These are phyloP conservation scores for Cardamine chenopodiifolia DNA, from an alignment of 345 rosid species.

Conservation along the genomic window DNA sequence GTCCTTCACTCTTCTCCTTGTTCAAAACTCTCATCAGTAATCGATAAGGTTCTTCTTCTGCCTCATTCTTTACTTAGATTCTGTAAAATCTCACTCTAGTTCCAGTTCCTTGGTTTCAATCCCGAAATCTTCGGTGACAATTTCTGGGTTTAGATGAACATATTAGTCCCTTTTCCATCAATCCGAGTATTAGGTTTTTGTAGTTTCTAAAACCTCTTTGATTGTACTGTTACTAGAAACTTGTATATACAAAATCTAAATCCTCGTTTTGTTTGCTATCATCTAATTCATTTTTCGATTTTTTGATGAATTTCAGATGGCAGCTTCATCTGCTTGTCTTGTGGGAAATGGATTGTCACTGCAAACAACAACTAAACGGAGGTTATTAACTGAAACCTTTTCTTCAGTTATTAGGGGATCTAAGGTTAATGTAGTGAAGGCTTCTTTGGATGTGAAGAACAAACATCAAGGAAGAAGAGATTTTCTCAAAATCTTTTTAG, in stretches of 20 bases:
- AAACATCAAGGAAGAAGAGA: constrained; percentile 68
- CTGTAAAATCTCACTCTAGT: neutral
- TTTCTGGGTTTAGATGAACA: neutral
- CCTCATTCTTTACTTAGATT: constrained; percentile 1
- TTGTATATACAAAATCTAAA: neutral
- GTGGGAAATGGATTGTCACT: constrained; percentile 63
- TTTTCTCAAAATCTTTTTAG: constrained; percentile 71
- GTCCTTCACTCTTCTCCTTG: too few species aligned
- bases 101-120: neutral
- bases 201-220: neutral
- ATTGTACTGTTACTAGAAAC: neutral
- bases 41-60: constrained; percentile 31
- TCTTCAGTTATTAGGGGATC: constrained; percentile 43
- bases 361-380: constrained; percentile 43
- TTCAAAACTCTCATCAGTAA: too few species aligned
- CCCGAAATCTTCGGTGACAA: neutral
- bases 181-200: constrained; percentile 4
- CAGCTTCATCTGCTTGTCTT: constrained; percentile 73
- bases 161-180: neutral
- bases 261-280: neutral
- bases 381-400: constrained; percentile 47
- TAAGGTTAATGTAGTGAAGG: constrained; percentile 50
- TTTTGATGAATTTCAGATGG: constrained; percentile 52
- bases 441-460: constrained; percentile 56
- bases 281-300: neutral